Percentiles rank a stretch among this genome's conserved stretches.
These are phyloP conservation scores for Laetiporus sulphureus DNA, from an alignment of 1,284 basidiomycete genomes.

Conservation along the genomic window DNA sequence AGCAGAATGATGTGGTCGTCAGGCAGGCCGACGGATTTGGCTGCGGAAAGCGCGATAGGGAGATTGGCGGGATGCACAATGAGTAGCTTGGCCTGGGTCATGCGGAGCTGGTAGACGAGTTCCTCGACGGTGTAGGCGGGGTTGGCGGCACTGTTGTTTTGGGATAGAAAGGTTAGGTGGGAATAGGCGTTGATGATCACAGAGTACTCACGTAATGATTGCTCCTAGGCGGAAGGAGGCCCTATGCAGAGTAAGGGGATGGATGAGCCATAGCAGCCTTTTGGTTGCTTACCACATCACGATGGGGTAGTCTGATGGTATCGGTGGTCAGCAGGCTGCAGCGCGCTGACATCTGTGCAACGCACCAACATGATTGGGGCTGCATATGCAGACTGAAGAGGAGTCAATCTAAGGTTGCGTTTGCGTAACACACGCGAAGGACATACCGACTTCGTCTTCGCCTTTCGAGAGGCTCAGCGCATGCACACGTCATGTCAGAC, in stretches of 20 bases:
- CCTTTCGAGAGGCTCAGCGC: constrained; percentile 5
- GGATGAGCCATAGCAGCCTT: neutral
- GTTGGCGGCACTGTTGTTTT: constrained; percentile 44
- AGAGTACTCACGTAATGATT: constrained; percentile 48
- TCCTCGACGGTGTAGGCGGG: constrained; percentile 61
- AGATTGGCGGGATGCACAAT: constrained; percentile 49
- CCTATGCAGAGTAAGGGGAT: constrained; percentile 22
- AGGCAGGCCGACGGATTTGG: constrained; percentile 41
- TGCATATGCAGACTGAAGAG: constrained; percentile 26
- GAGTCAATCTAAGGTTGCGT: neutral
- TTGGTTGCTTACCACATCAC: constrained; percentile 40
- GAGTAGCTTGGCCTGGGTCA: constrained; percentile 46
- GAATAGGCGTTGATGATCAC: neutral
- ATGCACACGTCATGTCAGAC: neutral
- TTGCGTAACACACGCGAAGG: neutral
- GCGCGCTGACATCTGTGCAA: neutral
- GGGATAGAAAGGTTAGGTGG: constrained; percentile 1
- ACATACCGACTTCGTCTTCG: constrained; percentile 18
- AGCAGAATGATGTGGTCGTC: constrained; percentile 48
- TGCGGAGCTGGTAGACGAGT: constrained; percentile 50
- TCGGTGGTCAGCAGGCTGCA: neutral
- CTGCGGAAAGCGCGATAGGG: constrained; percentile 40
- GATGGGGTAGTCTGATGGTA: constrained; percentile 52
- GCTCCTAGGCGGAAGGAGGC: constrained; percentile 66
- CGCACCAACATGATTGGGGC: constrained; percentile 28